Percentiles rank a stretch among this genome's conserved stretches.
phyloP scores from a whole-genome alignment of 345 rosid species.

The Camelina sativa region DNA sequence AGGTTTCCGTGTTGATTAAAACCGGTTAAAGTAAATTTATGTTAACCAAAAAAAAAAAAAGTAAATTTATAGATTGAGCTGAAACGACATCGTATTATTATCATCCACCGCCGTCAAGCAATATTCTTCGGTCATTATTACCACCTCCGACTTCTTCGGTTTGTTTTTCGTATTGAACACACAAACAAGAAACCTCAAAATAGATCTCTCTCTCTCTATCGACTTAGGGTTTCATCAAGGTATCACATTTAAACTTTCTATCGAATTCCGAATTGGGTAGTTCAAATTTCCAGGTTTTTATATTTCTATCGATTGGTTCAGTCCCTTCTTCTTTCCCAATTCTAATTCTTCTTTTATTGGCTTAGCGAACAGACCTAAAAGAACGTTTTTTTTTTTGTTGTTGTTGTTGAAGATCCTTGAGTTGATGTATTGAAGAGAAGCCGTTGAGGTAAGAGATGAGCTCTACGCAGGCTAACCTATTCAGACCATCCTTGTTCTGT shows the following conservation, averaged over 20 bases:
- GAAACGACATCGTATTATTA: not conserved
- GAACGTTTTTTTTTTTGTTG: not conserved
- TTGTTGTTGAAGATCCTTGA: constrained; percentile 18
- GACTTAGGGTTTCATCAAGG: constrained; percentile 35
- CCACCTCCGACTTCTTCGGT: constrained; percentile 7
- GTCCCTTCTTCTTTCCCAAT: not conserved
- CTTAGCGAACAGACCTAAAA: constrained; percentile 16
- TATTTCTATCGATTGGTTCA: constrained; percentile 7
- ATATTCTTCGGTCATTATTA: not conserved
- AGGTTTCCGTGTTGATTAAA: not conserved
- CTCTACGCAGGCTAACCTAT: constrained; percentile 23
- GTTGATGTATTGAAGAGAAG: constrained; percentile 17
- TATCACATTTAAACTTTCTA: not conserved
- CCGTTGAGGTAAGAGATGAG: constrained; percentile 31
- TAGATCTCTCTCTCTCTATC: not conserved
- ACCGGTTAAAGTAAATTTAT: not conserved
- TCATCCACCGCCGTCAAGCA: constrained; percentile 1
- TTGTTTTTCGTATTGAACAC: not conserved
- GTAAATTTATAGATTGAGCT: not conserved
- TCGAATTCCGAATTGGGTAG: constrained; percentile 3
- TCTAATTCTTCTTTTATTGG: not conserved
- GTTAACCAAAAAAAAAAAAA: too few relatives aligned
- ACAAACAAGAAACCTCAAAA: constrained; percentile 13
- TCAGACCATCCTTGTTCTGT: constrained; percentile 21
- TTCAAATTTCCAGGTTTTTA: constrained; percentile 5